Conservation (phyloP, 768 basidiomycete genomes). For the Gloeostereum incarnatum region DNA sequence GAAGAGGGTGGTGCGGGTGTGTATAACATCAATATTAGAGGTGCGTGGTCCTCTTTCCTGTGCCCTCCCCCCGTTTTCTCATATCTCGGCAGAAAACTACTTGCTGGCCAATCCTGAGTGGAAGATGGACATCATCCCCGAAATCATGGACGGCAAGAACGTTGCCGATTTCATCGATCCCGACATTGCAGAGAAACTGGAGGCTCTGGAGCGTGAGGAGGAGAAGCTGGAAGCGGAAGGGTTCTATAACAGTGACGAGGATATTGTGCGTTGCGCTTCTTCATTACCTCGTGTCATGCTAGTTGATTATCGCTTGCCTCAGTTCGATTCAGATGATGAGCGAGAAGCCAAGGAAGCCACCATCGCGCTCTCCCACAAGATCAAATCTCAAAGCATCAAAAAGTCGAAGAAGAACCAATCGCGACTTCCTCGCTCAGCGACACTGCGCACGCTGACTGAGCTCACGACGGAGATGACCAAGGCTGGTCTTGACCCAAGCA, state of each 20-base stretch:
- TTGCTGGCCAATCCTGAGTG: constrained; percentile 76
- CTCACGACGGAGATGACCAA: constrained; percentile 76
- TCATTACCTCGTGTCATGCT: constrained; percentile 1
- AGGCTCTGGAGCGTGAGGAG: constrained; percentile 95
- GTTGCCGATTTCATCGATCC: constrained; percentile 97
- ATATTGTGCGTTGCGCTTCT: constrained; percentile 47
- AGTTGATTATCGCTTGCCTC: constrained; percentile 11
- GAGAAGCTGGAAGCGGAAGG: constrained; percentile 91
- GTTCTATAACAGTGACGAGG: constrained; percentile 87
- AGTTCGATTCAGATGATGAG: constrained; percentile 69
- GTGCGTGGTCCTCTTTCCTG: constrained; percentile 35
- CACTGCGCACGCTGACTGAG: constrained; percentile 60
- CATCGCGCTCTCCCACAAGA: constrained; percentile 52
- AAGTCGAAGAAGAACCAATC: constrained; percentile 82
- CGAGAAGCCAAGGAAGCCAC: constrained; percentile 61
- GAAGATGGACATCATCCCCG: constrained; percentile 97
- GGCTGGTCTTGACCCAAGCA: constrained; percentile 83
- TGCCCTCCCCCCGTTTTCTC: not conserved
- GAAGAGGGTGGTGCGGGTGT: constrained; percentile 89
- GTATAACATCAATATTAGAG: constrained; percentile 83
- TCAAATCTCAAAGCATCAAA: constrained; percentile 69
- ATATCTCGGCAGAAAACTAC: constrained; percentile 65
- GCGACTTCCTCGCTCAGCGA: constrained; percentile 71
- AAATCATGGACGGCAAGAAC: constrained; percentile 98
- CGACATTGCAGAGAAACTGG: constrained; percentile 93